phyloP scores from a whole-genome alignment of 768 basidiomycete species.

The Russula vinacea region DNA sequence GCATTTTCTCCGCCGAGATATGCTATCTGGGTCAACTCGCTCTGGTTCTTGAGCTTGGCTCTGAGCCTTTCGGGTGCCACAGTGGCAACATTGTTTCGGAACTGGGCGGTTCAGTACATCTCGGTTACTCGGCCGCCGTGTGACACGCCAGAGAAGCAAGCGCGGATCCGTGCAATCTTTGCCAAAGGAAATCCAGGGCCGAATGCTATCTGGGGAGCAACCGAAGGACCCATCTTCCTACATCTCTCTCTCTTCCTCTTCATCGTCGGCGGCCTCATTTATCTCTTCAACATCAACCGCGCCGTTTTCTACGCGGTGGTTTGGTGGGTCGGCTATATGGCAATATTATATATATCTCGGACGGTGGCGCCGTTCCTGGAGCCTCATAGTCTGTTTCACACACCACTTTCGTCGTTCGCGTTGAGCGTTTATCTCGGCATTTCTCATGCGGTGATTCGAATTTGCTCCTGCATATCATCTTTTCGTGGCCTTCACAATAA shows the following conservation, averaged over 20 bases:
- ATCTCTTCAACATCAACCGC: neutral
- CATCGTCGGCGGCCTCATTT: neutral
- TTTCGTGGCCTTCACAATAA: neutral
- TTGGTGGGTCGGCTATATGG: neutral
- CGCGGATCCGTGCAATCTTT: conserved; percentile 4
- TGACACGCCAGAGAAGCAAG: neutral
- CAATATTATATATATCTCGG: neutral
- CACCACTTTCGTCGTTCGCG: neutral
- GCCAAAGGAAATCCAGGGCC: no score
- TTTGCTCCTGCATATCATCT: neutral
- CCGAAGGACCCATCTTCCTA: neutral
- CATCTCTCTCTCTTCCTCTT: neutral
- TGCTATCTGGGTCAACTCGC: neutral
- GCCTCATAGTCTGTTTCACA: neutral
- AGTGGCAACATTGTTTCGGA: neutral
- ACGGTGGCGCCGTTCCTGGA: neutral
- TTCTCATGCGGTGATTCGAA: neutral
- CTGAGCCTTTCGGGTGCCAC: neutral
- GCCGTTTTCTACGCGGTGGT: no score
- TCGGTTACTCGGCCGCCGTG: neutral
- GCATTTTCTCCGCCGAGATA: neutral
- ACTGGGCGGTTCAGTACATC: neutral
- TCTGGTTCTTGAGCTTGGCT: neutral
- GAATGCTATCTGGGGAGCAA: neutral
- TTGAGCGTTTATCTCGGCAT: neutral